Conservation (phyloP, 164 flowering plant genomes). For the Kingdonia uniflora region DNA sequence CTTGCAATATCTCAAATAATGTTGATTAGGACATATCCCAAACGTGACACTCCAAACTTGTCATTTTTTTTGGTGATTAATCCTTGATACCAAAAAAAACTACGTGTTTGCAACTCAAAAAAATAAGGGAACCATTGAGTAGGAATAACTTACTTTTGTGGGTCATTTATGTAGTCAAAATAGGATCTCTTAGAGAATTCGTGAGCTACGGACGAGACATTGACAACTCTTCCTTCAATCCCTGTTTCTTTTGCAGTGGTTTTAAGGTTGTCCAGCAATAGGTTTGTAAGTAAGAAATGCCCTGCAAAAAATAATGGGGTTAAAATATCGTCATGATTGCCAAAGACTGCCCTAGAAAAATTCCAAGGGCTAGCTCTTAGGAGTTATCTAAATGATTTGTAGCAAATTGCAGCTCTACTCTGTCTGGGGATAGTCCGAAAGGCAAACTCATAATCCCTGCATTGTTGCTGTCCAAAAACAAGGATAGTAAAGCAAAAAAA, state of each 20-base stretch:
- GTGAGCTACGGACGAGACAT: constrained; percentile 78
- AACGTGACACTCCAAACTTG: too few species aligned
- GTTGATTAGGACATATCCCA: too few species aligned
- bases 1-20: too few species aligned
- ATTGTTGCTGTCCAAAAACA: constrained; percentile 68
- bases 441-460: constrained; percentile 76
- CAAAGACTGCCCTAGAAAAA: neutral
- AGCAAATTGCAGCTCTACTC: constrained; percentile 91
- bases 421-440: constrained; percentile 84
- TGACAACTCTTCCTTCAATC: constrained; percentile 78
- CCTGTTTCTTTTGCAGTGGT: constrained; percentile 60
- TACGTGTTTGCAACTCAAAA: too few species aligned
- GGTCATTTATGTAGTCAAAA: too few species aligned
- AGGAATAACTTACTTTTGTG: too few species aligned
- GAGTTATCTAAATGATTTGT: constrained; percentile 85
- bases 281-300: constrained; percentile 67
- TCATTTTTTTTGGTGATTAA: too few species aligned
- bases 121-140: too few species aligned
- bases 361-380: neutral
- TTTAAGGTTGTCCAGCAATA: constrained; percentile 68
- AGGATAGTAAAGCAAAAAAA: neutral
- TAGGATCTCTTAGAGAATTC: constrained; percentile 16
- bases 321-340: neutral
- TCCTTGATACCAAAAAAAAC: too few species aligned
- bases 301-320: constrained; percentile 31